phyloP scores from a whole-genome alignment of 2,329 filamentous ascomycete genomes.

The Elsinoe perseae region DNA sequence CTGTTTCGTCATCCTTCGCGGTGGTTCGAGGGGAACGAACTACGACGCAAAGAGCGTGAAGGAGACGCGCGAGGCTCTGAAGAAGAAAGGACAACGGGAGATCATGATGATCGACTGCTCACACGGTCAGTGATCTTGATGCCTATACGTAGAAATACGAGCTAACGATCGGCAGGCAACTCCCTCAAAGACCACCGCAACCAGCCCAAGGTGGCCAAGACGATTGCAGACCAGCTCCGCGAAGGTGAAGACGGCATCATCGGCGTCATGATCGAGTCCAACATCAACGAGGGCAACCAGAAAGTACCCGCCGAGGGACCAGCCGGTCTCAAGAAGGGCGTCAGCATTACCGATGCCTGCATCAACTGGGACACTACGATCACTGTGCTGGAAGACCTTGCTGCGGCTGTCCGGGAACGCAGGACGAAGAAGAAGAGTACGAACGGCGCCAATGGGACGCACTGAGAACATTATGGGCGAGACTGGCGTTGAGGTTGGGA shows the following conservation, averaged over 20 bases:
- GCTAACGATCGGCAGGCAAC: slow-evolving; percentile 55
- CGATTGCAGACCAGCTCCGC: slow-evolving; percentile 74
- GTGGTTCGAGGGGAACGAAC: slow-evolving; percentile 87
- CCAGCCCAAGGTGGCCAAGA: slow-evolving; percentile 84
- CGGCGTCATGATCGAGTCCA: slow-evolving; percentile 98
- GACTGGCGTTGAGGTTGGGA: slow-evolving; percentile 2
- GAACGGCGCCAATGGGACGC: slow-evolving; percentile 24
- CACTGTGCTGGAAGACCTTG: slow-evolving; percentile 72
- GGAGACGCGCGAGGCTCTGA: slow-evolving; percentile 66
- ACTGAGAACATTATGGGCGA: slow-evolving; percentile 13
- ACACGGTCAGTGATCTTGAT: slow-evolving; percentile 56
- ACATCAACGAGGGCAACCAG: slow-evolving; percentile 73
- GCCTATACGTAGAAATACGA: neutral
- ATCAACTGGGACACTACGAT: slow-evolving; percentile 88
- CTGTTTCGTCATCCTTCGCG: slow-evolving; percentile 92
- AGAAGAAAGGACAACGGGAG: slow-evolving; percentile 74
- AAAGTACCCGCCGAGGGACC: slow-evolving; percentile 83
- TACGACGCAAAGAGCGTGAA: slow-evolving; percentile 80
- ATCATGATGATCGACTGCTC: slow-evolving; percentile 99
- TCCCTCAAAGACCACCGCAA: slow-evolving; percentile 97
- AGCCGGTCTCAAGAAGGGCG: slow-evolving; percentile 70
- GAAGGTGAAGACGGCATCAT: slow-evolving; percentile 82
- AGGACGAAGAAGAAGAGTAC: slow-evolving; percentile 42
- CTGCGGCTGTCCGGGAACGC: slow-evolving; percentile 70
- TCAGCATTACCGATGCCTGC: slow-evolving; percentile 93